Evolutionary conservation across 2,329 filamentous ascomycete species (phyloP).

Genomic region (Ophiosphaerella korrae): DNA sequence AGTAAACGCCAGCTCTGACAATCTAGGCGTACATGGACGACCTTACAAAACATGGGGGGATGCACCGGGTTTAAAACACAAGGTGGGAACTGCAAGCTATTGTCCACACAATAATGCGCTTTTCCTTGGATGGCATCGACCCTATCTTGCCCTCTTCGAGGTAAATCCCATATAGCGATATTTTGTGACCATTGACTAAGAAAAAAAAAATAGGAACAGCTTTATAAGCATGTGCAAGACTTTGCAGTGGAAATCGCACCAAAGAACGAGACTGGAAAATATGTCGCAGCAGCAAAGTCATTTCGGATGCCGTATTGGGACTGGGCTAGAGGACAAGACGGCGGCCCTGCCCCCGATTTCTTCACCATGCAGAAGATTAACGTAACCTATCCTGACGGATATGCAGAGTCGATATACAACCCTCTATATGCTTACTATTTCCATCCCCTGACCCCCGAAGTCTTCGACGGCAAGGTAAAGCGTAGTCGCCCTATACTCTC

Average conservation of each 20-base stretch:
- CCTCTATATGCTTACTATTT: constrained; percentile 39
- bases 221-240: constrained; percentile 27
- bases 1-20: background rate
- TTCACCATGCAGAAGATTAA: constrained; percentile 23
- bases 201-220: constrained; percentile 28
- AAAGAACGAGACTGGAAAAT: constrained; percentile 22
- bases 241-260: constrained; percentile 15
- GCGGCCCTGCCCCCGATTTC: constrained; percentile 30
- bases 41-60: constrained; percentile 45
- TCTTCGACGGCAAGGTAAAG: constrained; percentile 32
- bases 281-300: constrained; percentile 28
- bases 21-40: constrained; percentile 40
- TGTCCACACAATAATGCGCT: constrained; percentile 78
- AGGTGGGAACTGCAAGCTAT: constrained; percentile 60
- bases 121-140: constrained; percentile 85
- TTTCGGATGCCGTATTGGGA: constrained; percentile 46
- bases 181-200: background rate
- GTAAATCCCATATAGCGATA: constrained; percentile 36
- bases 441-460: constrained; percentile 23
- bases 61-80: constrained; percentile 40
- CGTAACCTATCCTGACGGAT: constrained; percentile 24
- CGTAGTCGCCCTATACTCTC: too few relatives aligned
- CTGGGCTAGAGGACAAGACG: constrained; percentile 32
- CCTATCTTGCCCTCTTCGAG: constrained; percentile 71
- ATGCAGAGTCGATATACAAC: constrained; percentile 24